Conservation (phyloP, 1,284 basidiomycete species). For the Rhodotorula sp. region DNA sequence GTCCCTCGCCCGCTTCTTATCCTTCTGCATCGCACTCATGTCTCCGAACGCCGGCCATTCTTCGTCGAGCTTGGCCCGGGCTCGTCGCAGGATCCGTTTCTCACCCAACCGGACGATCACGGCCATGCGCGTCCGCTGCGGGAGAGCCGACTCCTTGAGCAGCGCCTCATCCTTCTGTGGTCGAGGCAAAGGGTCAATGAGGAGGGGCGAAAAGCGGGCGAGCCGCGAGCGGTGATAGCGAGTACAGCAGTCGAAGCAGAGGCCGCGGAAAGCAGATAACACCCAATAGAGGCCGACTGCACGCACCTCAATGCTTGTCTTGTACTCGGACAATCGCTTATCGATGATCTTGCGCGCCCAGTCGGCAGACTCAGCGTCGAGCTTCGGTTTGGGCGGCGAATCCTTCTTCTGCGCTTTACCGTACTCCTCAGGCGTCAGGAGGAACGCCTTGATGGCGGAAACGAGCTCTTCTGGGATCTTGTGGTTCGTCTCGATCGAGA, state of each 20-base stretch:
- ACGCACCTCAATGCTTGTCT: conserved; percentile 58
- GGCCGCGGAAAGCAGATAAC: neutral
- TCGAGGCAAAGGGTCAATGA: neutral
- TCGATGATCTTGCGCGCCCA: conserved; percentile 56
- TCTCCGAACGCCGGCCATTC: conserved; percentile 8
- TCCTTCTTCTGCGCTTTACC: conserved; percentile 63
- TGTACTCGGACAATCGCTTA: conserved; percentile 60
- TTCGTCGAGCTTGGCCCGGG: conserved; percentile 13
- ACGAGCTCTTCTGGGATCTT: conserved; percentile 65
- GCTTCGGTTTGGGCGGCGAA: conserved; percentile 73
- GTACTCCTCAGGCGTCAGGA: conserved; percentile 64
- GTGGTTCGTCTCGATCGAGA: conserved; percentile 61
- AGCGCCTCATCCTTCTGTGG: conserved; percentile 60
- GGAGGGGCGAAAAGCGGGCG: neutral
- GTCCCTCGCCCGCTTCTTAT: conserved; percentile 16
- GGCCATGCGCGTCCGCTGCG: conserved; percentile 62
- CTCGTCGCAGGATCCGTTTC: conserved; percentile 63
- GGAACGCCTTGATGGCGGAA: conserved; percentile 69
- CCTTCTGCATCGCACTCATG: neutral
- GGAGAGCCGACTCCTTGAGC: conserved; percentile 42
- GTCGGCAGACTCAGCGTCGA: conserved; percentile 52
- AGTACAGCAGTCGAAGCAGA: conserved; percentile 2
- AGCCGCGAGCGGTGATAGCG: conserved; percentile 5
- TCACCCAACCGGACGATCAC: conserved; percentile 75
- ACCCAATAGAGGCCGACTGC: neutral